Evolutionary conservation across 495 filamentous ascomycete genomes (phyloP).

Genomic region (Melanomma pulvis-pyrius): DNA sequence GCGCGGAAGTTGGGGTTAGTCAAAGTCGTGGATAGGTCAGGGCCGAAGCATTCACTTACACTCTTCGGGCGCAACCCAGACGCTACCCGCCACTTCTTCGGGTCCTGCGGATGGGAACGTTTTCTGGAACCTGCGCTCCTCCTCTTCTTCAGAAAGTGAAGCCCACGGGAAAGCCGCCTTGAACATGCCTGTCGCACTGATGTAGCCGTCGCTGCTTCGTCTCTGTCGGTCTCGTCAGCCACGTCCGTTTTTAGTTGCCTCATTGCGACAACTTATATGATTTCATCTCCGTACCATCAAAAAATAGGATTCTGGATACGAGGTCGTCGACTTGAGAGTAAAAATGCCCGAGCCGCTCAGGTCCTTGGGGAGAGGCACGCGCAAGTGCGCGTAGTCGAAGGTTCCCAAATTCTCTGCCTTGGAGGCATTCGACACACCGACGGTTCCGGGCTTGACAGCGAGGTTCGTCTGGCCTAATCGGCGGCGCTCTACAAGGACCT

Average conservation of each 20-base stretch:
- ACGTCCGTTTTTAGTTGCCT: constrained; percentile 2
- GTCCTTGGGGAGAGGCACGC: constrained; percentile 85
- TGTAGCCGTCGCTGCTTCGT: constrained; percentile 88
- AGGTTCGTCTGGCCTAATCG: constrained; percentile 91
- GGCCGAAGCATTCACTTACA: constrained; percentile 54
- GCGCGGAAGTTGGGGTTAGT: constrained; percentile 13
- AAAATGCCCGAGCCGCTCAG: constrained; percentile 89
- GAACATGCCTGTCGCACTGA: constrained; percentile 99
- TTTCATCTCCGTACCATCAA: constrained; percentile 69
- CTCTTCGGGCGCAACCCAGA: constrained; percentile 87
- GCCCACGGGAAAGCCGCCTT: constrained; percentile 98
- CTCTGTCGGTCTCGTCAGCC: constrained; percentile 54
- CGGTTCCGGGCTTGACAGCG: constrained; percentile 70
- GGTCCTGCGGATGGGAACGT: constrained; percentile 71
- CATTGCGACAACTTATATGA: neutral
- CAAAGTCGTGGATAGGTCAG: constrained; percentile 10
- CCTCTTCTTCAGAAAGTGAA: constrained; percentile 76
- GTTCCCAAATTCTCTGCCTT: constrained; percentile 71
- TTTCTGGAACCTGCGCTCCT: constrained; percentile 86
- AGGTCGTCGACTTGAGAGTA: constrained; percentile 57
- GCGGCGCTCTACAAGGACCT: constrained; percentile 79
- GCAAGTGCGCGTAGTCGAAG: constrained; percentile 95
- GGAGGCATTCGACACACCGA: constrained; percentile 66
- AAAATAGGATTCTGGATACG: constrained; percentile 85
- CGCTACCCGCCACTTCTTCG: constrained; percentile 93